Evolutionary conservation across 306 rosid genomes (phyloP), one percentile per base, ranked within the genome.

Genomic region (Urtica urens): DNA sequence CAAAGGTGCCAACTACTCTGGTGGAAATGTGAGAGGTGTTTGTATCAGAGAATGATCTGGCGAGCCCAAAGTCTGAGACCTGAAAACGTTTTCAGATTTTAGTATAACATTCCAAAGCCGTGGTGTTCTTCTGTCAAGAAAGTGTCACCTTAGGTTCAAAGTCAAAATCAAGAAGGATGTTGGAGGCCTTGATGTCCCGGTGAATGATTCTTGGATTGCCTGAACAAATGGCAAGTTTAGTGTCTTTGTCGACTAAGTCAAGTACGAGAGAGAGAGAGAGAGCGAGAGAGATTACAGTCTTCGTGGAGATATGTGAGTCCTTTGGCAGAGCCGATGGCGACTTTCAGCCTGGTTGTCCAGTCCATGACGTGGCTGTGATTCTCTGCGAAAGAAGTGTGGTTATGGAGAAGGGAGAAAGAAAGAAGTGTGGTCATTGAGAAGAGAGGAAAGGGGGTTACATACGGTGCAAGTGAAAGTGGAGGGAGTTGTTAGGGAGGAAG

Each of bases 111-210:
- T 2, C n/a, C 10, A 35, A 35, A 35, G n/a, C 14, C 8, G 39
- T 35, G n/a, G 2, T 35, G 6, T 28, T 28, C 40, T 35, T 35
- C 40, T 35, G n/a, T n/a, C n/a, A n/a, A n/a, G n/a, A n/a, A n/a
- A n/a, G n/a, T 35, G 15, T 35, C 53, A 73, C 90, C 81, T 73
- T 76, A 26, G 81, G 76, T 58, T 76, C 78, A 46, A 80, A 80
- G 27, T 46, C 46, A 17, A 51, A 41, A 66, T 80, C 77, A 51
- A 76, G 64, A 58, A 80, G 90, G 56, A 80, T 73, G 57, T 80
- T 80, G 8, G 90, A 65, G 21, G 79, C 84, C 70, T 80, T 80
- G 65, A 80, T 80, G 48, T 76, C 84, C 2, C 90, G 84, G 45
- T 80, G 90, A 54, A 80, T 70, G 64, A 76, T 70, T 65, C 50